Percentiles rank a stretch among this genome's conserved stretches.
Evolutionary conservation across 2,329 filamentous ascomycete species (phyloP).

Genomic region (Lomentospora prolificans): DNA sequence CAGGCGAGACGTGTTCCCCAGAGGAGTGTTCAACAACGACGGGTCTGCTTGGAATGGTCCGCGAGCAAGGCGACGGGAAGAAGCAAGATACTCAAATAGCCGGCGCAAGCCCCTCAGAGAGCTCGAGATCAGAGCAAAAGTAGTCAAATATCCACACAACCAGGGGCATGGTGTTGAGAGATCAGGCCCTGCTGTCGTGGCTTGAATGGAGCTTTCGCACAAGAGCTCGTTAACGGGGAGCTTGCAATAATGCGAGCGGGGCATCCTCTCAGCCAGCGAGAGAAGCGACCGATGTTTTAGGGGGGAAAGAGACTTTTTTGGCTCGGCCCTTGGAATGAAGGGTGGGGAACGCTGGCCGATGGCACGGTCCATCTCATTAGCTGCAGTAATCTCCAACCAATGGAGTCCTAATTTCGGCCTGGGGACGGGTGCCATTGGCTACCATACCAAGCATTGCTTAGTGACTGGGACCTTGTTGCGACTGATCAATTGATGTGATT

Average conservation of each 20-base stretch:
- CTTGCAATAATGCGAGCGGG: neutral
- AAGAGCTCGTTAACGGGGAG: neutral
- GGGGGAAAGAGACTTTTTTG: neutral
- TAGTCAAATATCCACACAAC: neutral
- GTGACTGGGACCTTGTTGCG: neutral
- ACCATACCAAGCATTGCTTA: neutral
- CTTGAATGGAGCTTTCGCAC: too few species aligned
- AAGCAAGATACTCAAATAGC: neutral
- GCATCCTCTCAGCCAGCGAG: neutral
- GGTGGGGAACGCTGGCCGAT: neutral
- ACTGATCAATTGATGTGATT: neutral
- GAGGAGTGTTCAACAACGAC: too few species aligned
- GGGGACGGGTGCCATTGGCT: neutral
- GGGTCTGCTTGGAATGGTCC: too few species aligned
- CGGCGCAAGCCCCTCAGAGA: neutral
- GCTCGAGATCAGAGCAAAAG: neutral
- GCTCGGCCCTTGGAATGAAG: neutral
- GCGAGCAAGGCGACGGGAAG: neutral
- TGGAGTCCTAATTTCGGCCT: slow-evolving; percentile 2
- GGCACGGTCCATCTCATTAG: slow-evolving; percentile 1
- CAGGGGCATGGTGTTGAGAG: neutral
- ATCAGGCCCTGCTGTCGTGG: too few species aligned
- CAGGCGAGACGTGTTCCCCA: too few species aligned
- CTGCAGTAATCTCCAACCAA: slow-evolving; percentile 2
- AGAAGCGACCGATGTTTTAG: neutral